Percentiles rank a stretch among this genome's conserved stretches.
Conservation (phyloP, 176 grass and related monocot genomes). For the Zea mays region Zm-B73-REFERENCE-NAM-5.0 NC_050099.1:138462001-138462500, state of each 20-base stretch:
- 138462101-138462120: neutral
- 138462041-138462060: neutral
- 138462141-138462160: neutral
- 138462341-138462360: no score
- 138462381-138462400: no score
- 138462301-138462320: neutral
- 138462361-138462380: no score
- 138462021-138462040: neutral
- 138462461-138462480: no score
- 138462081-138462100: neutral
- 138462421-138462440: no score
- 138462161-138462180: neutral
- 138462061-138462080: neutral
- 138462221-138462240: neutral
- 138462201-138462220: neutral
- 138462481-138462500: no score
- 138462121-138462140: neutral
- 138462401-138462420: no score
- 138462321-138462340: neutral
- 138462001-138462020: neutral
- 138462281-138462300: neutral
- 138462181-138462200: neutral
- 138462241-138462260: neutral
- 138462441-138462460: no score
- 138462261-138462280: conserved; percentile 4